Percentiles rank a stretch among this genome's conserved stretches.
These are phyloP conservation scores for Ogataea chonburiensis DNA, from an alignment of 805 yeast species.

Conservation along the genomic window DNA sequence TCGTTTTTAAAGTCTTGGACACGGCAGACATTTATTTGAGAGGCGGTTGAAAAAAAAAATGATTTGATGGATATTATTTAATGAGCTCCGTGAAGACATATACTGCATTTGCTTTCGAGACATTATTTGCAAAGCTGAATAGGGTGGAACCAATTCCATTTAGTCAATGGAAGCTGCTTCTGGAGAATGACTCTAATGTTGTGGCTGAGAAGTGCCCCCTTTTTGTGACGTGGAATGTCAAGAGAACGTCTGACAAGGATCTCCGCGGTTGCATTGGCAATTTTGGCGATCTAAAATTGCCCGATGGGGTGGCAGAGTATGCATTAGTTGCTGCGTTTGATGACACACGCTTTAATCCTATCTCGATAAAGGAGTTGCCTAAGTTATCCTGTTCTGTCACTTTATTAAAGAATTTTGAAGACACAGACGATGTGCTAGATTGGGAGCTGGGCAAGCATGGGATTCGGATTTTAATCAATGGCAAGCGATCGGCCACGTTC, in stretches of 20 bases:
- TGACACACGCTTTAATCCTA: slow-evolving; percentile 76
- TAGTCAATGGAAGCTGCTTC: slow-evolving; percentile 9
- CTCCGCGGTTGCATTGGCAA: slow-evolving; percentile 96
- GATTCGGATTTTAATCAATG: slow-evolving; percentile 55
- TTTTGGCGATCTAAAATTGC: slow-evolving; percentile 55
- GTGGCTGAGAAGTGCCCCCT: slow-evolving; percentile 48
- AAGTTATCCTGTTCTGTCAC: slow-evolving; percentile 60
- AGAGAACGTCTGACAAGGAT: slow-evolving; percentile 30
- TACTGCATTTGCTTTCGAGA: slow-evolving; percentile 43
- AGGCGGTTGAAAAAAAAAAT: slow-evolving; percentile 1
- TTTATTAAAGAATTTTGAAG: slow-evolving; percentile 55
- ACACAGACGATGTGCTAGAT: slow-evolving; percentile 51
- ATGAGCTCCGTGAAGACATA: slow-evolving; percentile 30
- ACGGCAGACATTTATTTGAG: slow-evolving; percentile 20
- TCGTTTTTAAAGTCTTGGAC: slow-evolving; percentile 26
- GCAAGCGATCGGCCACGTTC: slow-evolving; percentile 66
- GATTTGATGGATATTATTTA: neutral
- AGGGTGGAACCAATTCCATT: slow-evolving; percentile 18
- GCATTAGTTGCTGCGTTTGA: slow-evolving; percentile 70
- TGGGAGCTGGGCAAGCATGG: slow-evolving; percentile 90
- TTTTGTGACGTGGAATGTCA: slow-evolving; percentile 83
- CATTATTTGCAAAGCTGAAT: slow-evolving; percentile 31
- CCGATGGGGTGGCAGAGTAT: slow-evolving; percentile 58
- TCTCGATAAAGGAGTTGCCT: slow-evolving; percentile 52
- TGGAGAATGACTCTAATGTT: slow-evolving; percentile 12